These are phyloP conservation scores for Solioccasus polychromus DNA, from an alignment of 768 basidiomycete genomes.

Conservation along the genomic window DNA sequence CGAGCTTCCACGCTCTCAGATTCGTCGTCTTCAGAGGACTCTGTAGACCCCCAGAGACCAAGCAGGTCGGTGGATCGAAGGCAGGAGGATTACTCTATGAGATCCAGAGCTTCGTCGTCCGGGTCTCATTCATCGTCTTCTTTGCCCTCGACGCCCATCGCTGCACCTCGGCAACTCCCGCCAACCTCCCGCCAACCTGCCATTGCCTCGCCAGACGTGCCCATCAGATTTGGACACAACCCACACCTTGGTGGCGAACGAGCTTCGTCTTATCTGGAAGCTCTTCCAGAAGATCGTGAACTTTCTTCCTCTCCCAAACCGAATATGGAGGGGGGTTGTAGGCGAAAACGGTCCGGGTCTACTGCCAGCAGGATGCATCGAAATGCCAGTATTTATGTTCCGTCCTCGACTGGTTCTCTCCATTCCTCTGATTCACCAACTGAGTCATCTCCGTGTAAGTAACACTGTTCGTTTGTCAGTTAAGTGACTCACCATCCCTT, in stretches of 20 bases:
- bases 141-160: conserved; percentile 21
- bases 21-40: conserved; percentile 27
- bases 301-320: conserved; percentile 24
- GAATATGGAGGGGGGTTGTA: conserved; percentile 1
- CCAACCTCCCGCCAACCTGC: conserved; percentile 17
- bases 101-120: conserved; percentile 25
- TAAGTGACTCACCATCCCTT: not conserved
- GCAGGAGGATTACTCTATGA: conserved; percentile 3
- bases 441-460: no score
- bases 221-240: conserved; percentile 28
- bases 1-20: conserved; percentile 15
- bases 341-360: conserved; percentile 20
- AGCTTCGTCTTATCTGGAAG: conserved; percentile 34
- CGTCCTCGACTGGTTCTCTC: conserved; percentile 6
- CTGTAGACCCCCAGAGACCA: conserved; percentile 1
- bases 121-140: conserved; percentile 27
- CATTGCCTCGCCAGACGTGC: conserved; percentile 23
- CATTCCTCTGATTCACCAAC: conserved; percentile 7
- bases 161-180: conserved; percentile 15
- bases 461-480: not conserved
- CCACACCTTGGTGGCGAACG: conserved; percentile 12
- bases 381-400: conserved; percentile 17
- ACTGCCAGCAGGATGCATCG: conserved; percentile 14
- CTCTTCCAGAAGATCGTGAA: conserved; percentile 53
- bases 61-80: conserved; percentile 6